phyloP scores from a whole-genome alignment of 257 asterid genomes.

The Pogostemon cablin region DNA sequence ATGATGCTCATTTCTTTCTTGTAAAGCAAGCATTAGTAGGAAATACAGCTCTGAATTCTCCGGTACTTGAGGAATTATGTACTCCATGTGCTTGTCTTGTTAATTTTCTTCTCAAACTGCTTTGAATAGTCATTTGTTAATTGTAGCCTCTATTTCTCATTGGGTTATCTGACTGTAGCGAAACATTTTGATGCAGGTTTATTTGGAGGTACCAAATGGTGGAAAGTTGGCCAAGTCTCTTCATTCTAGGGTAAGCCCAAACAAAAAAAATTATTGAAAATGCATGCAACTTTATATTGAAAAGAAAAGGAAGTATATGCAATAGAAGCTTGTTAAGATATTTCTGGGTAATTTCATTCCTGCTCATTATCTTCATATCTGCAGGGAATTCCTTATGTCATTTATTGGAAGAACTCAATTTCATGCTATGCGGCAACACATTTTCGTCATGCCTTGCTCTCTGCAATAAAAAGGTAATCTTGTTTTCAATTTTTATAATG shows the following conservation, averaged over 20 bases:
- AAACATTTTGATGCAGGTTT: slow-evolving; percentile 63
- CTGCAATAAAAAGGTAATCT: slow-evolving; percentile 77
- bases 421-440: slow-evolving; percentile 78
- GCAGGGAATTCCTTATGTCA: slow-evolving; percentile 86
- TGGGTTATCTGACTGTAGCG: slow-evolving; percentile 30
- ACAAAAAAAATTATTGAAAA: slow-evolving; percentile 21
- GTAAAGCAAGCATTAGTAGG: not conserved
- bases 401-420: slow-evolving; percentile 76
- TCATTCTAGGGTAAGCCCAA: slow-evolving; percentile 68
- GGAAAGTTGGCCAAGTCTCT: slow-evolving; percentile 79
- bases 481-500: slow-evolving; percentile 3
- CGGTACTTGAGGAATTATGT: not conserved
- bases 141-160: not conserved
- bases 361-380: slow-evolving; percentile 34
- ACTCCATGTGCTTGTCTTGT: not conserved
- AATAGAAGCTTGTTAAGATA: slow-evolving; percentile 18
- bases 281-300: not conserved
- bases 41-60: slow-evolving; percentile 7
- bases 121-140: not conserved
- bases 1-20: not conserved
- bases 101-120: slow-evolving; percentile 11
- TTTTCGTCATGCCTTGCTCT: slow-evolving; percentile 81
- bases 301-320: not conserved
- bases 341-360: slow-evolving; percentile 22
- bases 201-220: slow-evolving; percentile 88